A percentile compares a stretch with the other conserved stretches of the same genome.
These are phyloP conservation scores for Lecanicillium sp. DNA, from an alignment of 2,329 filamentous ascomycete species.

Conservation along the genomic window DNA sequence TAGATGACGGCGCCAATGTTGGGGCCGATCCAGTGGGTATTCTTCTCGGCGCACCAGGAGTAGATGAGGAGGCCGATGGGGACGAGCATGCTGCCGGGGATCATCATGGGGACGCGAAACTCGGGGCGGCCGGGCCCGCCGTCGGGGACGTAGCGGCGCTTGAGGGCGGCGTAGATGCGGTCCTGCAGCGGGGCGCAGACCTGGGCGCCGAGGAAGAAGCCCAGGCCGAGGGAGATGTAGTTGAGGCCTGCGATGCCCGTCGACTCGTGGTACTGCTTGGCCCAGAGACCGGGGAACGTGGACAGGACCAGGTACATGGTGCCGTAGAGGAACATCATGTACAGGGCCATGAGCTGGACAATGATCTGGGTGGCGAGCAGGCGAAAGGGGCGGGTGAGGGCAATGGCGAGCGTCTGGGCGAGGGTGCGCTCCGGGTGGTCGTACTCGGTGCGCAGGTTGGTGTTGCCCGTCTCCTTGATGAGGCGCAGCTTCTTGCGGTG, in stretches of 20 bases:
- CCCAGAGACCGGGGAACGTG: slow-evolving; percentile 46
- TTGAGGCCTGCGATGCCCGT: slow-evolving; percentile 34
- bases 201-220: slow-evolving; percentile 23
- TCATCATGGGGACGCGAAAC: slow-evolving; percentile 34
- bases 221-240: slow-evolving; percentile 21
- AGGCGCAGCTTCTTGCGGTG: slow-evolving; percentile 48
- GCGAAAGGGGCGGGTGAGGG: slow-evolving; percentile 55
- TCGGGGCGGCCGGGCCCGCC: slow-evolving; percentile 29
- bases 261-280: slow-evolving; percentile 49
- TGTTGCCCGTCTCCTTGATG: slow-evolving; percentile 50
- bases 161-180: slow-evolving; percentile 34
- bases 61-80: slow-evolving; percentile 37
- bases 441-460: slow-evolving; percentile 38
- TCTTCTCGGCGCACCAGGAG: slow-evolving; percentile 35
- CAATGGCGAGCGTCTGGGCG: slow-evolving; percentile 50
- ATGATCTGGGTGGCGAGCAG: slow-evolving; percentile 56
- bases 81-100: slow-evolving; percentile 30
- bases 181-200: slow-evolving; percentile 37
- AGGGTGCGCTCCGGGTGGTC: slow-evolving; percentile 32
- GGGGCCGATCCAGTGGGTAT: slow-evolving; percentile 37
- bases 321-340: slow-evolving; percentile 58
- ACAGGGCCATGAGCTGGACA: slow-evolving; percentile 57
- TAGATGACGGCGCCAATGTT: slow-evolving; percentile 34
- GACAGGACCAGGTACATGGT: slow-evolving; percentile 49
- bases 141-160: slow-evolving; percentile 28